Evolutionary conservation across 2,329 filamentous ascomycete genomes (phyloP), one percentile per base, ranked within the genome.

Genomic region (Phaeosphaeriaceae sp.): DNA sequence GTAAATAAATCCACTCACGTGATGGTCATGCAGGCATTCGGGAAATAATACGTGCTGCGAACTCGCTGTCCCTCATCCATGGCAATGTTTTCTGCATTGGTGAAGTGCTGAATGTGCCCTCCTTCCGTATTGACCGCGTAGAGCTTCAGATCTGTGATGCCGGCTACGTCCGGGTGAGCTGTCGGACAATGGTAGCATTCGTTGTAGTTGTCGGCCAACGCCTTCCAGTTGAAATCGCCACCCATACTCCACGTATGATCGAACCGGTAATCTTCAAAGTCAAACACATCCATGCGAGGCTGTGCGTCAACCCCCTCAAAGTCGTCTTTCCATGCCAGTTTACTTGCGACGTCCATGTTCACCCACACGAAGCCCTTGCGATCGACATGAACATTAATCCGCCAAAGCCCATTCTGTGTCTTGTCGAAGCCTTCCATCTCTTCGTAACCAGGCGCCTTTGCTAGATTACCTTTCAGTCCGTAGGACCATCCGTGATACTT

Each of bases 121-220:
- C 57, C 63, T 3, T 51, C 51, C 46, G 60, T 60, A 43, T 69
- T 50, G 20, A 72, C 68, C 21, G 63, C 59, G 70, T 85, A 86
- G 2, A 79, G 78, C 48, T 79, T 76, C 30, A 86, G 76, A 49
- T 86, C 80, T 35, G 83, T 77, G n/a, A 86, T 75, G 34, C 54
- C 58, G 3, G 81, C 76, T 23, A 85, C 80, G 48, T 83, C 81
- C 2, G 84, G 83, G 56, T 86, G 83, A 2, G 82, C 79, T 1
- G 79, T 81, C 42, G 79, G 78, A 73, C 83, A 86, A 73, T 86
- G 83, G 59, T 87, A 87, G 63, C 83, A 87, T 63, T 84, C 83
- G 64, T 87, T 87, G 75, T 85, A 87, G 73, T 87, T 86, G 64
- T 87, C 84, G 11, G 67, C 61, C 11, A 69, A 53, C 20, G 67